Conservation (phyloP, 257 asterid species). For the Plantago ovata region DNA sequence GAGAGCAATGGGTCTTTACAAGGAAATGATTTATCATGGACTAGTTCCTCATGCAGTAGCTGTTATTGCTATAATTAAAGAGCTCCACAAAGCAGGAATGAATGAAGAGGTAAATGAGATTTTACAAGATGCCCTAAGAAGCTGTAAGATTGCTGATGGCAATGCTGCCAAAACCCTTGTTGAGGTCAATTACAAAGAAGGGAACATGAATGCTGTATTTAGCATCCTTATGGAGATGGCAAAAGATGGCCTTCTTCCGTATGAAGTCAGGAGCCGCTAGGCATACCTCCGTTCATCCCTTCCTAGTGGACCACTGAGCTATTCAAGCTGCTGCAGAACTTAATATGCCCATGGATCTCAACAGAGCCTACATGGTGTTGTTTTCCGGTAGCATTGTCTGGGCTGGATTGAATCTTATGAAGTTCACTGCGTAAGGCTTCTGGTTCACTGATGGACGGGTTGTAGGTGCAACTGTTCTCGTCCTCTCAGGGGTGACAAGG, state of each 20-base stretch:
- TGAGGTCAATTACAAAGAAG: conserved; percentile 72
- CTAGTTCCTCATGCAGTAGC: conserved; percentile 66
- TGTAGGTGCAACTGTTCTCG: no score
- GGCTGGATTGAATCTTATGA: no score
- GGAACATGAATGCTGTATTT: conserved; percentile 72
- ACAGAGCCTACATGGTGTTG: no score
- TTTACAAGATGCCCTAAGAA: conserved; percentile 43
- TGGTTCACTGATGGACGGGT: no score
- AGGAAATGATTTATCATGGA: conserved; percentile 49
- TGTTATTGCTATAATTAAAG: conserved; percentile 55
- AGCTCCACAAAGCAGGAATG: conserved; percentile 52
- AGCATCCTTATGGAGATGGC: conserved; percentile 67
- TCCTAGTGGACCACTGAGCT: no score
- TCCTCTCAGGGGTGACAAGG: no score
- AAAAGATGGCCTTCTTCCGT: conserved; percentile 83
- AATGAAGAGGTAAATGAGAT: conserved; percentile 45
- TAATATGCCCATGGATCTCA: no score
- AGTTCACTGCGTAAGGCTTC: no score
- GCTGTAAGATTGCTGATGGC: conserved; percentile 64
- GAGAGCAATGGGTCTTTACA: conserved; percentile 54
- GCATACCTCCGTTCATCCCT: no score
- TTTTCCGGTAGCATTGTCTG: no score
- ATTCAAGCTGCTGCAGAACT: no score
- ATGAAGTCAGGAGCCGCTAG: conserved; percentile 30
- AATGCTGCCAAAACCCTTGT: conserved; percentile 62